A percentile compares a stretch with the other conserved stretches of the same genome.
Conservation (phyloP, 2,329 filamentous ascomycete species). For the Rutstroemia sp. region DNA sequence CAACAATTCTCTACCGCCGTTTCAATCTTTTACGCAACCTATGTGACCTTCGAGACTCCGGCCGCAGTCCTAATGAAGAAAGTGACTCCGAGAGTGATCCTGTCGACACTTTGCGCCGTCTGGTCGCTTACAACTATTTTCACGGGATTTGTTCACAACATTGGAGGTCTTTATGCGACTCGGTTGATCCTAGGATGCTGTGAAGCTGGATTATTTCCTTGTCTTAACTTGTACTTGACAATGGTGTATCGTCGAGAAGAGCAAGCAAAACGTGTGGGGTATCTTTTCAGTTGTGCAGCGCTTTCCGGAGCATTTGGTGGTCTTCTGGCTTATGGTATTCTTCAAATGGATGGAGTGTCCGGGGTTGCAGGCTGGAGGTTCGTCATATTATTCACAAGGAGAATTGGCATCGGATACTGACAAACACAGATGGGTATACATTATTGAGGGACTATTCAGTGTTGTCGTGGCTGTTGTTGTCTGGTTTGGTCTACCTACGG, state of each 20-base stretch:
- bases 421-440: slow-evolving; percentile 34
- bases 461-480: slow-evolving; percentile 36
- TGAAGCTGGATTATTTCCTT: slow-evolving; percentile 43
- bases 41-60: slow-evolving; percentile 41
- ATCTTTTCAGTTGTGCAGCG: slow-evolving; percentile 46
- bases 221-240: slow-evolving; percentile 40
- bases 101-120: slow-evolving; percentile 26
- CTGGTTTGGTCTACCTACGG: slow-evolving; percentile 41
- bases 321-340: slow-evolving; percentile 44
- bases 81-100: slow-evolving; percentile 35
- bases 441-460: slow-evolving; percentile 42
- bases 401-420: neutral
- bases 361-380: slow-evolving; percentile 40
- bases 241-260: slow-evolving; percentile 51
- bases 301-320: slow-evolving; percentile 44
- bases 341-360: slow-evolving; percentile 38
- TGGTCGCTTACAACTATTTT: slow-evolving; percentile 44
- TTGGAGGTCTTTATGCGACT: slow-evolving; percentile 36
- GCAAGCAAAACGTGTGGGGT: slow-evolving; percentile 44
- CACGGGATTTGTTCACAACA: slow-evolving; percentile 37
- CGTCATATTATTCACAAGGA: slow-evolving; percentile 27
- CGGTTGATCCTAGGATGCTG: slow-evolving; percentile 41
- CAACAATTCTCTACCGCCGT: slow-evolving; percentile 26
- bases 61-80: slow-evolving; percentile 42
- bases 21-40: slow-evolving; percentile 45